Evolutionary conservation across 2,329 filamentous ascomycete genomes (phyloP).

Genomic region (Oidium heveae): DNA sequence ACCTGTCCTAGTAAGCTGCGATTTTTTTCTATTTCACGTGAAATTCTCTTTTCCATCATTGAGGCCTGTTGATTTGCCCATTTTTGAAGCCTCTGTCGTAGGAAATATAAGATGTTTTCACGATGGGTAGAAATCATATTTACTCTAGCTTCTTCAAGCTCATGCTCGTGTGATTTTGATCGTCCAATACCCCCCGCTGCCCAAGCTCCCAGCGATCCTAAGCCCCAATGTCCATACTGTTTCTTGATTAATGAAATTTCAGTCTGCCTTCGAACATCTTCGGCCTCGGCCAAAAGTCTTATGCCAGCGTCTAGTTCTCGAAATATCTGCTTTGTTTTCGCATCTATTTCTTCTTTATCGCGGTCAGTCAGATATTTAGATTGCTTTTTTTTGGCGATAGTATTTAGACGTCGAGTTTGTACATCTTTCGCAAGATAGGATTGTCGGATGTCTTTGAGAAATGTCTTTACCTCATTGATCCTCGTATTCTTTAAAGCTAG

Average conservation of each 20-base stretch:
- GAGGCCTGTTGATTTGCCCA: conserved; percentile 56
- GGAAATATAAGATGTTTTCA: conserved; percentile 62
- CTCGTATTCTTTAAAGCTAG: conserved; percentile 42
- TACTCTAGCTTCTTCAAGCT: conserved; percentile 42
- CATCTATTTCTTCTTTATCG: conserved; percentile 69
- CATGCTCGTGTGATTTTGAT: conserved; percentile 39
- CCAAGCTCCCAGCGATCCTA: conserved; percentile 41
- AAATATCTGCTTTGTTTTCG: conserved; percentile 62
- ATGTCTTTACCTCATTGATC: conserved; percentile 52
- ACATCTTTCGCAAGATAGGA: conserved; percentile 70
- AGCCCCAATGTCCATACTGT: conserved; percentile 33
- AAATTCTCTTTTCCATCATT: conserved; percentile 82
- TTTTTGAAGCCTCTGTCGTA: conserved; percentile 50
- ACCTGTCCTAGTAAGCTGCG: conserved; percentile 61
- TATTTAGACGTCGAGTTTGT: conserved; percentile 22
- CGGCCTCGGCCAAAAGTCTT: conserved; percentile 52
- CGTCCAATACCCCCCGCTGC: conserved; percentile 35
- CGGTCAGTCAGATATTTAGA: conserved; percentile 36
- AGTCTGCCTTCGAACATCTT: conserved; percentile 57
- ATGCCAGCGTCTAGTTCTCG: conserved; percentile 69
- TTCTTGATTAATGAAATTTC: conserved; percentile 43
- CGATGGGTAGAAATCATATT: conserved; percentile 43
- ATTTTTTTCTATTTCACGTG: conserved; percentile 68
- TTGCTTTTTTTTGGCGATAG: conserved; percentile 9
- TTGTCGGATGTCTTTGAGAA: conserved; percentile 63